Percentiles rank a stretch among this genome's conserved stretches.
These are phyloP conservation scores for Halophytophthora batemanensis DNA, from an alignment of 352 stramenopile species.

Conservation along the genomic window DNA sequence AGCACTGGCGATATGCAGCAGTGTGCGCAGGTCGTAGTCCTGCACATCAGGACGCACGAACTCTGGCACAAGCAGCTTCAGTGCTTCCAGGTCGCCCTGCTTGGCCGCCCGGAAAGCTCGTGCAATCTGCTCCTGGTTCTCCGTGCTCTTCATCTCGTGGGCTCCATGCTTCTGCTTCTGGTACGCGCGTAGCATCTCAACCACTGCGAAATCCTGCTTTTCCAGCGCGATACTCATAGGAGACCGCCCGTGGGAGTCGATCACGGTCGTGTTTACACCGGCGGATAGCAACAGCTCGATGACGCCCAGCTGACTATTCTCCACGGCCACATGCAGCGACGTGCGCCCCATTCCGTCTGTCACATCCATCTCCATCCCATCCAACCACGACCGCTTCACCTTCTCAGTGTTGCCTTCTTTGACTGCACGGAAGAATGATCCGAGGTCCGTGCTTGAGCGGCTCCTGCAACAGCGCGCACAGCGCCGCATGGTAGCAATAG, in stretches of 20 bases:
- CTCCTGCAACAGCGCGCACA: slow-evolving; percentile 13
- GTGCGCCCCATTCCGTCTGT: slow-evolving; percentile 51
- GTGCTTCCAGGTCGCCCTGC: slow-evolving; percentile 36
- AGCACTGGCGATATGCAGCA: slow-evolving; percentile 72
- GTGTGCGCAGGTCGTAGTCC: slow-evolving; percentile 70
- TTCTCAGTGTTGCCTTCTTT: slow-evolving; percentile 63
- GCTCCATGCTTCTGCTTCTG: slow-evolving; percentile 47
- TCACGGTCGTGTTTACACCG: slow-evolving; percentile 52
- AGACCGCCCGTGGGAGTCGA: slow-evolving; percentile 54
- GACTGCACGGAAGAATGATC: slow-evolving; percentile 57
- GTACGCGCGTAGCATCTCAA: slow-evolving; percentile 59
- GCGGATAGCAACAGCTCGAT: slow-evolving; percentile 77
- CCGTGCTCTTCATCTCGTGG: slow-evolving; percentile 25
- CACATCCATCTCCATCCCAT: slow-evolving; percentile 57
- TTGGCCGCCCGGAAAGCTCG: slow-evolving; percentile 62
- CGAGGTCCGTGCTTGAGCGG: slow-evolving; percentile 36
- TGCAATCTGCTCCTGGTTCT: slow-evolving; percentile 42
- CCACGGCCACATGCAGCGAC: slow-evolving; percentile 75
- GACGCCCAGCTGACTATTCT: slow-evolving; percentile 62
- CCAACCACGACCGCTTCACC: slow-evolving; percentile 75
- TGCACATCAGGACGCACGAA: slow-evolving; percentile 62
- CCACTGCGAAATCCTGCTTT: slow-evolving; percentile 47
- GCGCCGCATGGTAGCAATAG: neutral
- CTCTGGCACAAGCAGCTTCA: slow-evolving; percentile 54
- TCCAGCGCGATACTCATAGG: slow-evolving; percentile 68